Evolutionary conservation across 768 basidiomycete genomes (phyloP).

Genomic region (Hypsizygus marmoreus): DNA sequence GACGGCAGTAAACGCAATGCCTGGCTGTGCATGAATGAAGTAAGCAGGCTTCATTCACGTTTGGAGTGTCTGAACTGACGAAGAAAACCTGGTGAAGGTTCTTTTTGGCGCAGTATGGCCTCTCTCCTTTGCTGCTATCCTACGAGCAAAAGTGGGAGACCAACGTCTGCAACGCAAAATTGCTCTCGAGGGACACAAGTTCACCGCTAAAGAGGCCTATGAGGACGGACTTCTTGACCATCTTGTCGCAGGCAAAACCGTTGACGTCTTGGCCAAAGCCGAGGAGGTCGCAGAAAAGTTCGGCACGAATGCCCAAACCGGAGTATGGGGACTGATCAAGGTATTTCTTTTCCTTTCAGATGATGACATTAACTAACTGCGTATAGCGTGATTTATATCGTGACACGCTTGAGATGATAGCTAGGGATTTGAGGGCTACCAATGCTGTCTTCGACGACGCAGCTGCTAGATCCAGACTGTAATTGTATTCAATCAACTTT

Average conservation of each 20-base stretch:
- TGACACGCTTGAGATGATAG: slow-evolving; percentile 48
- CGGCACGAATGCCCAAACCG: slow-evolving; percentile 50
- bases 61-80: neutral
- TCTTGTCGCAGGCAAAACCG: slow-evolving; percentile 61
- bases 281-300: slow-evolving; percentile 59
- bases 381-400: slow-evolving; percentile 56
- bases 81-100: slow-evolving; percentile 43
- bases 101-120: slow-evolving; percentile 86
- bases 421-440: slow-evolving; percentile 35
- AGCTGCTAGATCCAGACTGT: slow-evolving; percentile 50
- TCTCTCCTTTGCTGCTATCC: slow-evolving; percentile 62
- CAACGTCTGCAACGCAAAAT: slow-evolving; percentile 66
- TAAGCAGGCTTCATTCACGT: slow-evolving; percentile 25
- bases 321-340: slow-evolving; percentile 78
- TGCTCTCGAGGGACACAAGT: slow-evolving; percentile 78
- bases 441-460: slow-evolving; percentile 47
- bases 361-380: slow-evolving; percentile 10
- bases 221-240: slow-evolving; percentile 70
- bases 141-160: slow-evolving; percentile 65
- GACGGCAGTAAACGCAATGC: slow-evolving; percentile 75
- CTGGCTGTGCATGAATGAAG: slow-evolving; percentile 95
- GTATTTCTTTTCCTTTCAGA: slow-evolving; percentile 30
- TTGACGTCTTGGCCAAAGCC: slow-evolving; percentile 62
- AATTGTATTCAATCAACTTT: slow-evolving; percentile 4
- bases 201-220: slow-evolving; percentile 71